phyloP scores from a whole-genome alignment of 768 basidiomycete species.

The Amanita pseudoporphyria region DNA sequence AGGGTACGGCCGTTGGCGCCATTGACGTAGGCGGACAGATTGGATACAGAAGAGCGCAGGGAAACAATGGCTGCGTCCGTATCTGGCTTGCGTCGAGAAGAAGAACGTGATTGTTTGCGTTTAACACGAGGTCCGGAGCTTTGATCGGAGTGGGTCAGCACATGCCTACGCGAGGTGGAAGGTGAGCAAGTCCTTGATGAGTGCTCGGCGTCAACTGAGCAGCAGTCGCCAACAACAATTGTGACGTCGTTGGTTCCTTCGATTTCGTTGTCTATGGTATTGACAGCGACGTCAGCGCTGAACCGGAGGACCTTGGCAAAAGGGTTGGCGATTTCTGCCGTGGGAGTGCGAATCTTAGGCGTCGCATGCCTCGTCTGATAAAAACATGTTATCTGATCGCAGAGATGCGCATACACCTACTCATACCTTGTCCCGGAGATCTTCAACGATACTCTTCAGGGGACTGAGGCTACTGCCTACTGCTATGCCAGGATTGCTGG shows the following conservation, averaged over 20 bases:
- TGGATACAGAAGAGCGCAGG: not conserved
- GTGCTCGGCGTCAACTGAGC: not conserved
- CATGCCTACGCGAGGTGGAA: constrained; percentile 32
- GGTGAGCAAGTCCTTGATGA: constrained; percentile 6
- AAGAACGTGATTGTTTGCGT: constrained; percentile 44
- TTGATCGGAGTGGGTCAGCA: constrained; percentile 37
- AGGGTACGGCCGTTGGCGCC: not conserved
- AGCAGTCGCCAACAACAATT: not conserved
- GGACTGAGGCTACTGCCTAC: constrained; percentile 25
- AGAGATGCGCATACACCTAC: not conserved
- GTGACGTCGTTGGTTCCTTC: constrained; percentile 3
- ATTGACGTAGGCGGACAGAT: not conserved
- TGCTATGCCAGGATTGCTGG: constrained; percentile 14
- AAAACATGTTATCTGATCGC: not conserved
- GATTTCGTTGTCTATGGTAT: not conserved
- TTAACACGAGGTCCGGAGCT: constrained; percentile 28
- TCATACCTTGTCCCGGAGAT: constrained; percentile 54
- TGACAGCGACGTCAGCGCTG: constrained; percentile 17
- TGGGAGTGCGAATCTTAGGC: constrained; percentile 28
- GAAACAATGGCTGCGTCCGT: constrained; percentile 14
- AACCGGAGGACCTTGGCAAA: constrained; percentile 41
- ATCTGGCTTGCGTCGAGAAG: constrained; percentile 28
- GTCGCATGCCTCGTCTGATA: constrained; percentile 25
- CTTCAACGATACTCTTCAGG: constrained; percentile 69
- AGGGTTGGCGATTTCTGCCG: constrained; percentile 41